Percentiles rank a stretch among this genome's conserved stretches.
Evolutionary conservation across 1,139 yeast species (phyloP).

Genomic region (Blastobotrys serpentis): DNA sequence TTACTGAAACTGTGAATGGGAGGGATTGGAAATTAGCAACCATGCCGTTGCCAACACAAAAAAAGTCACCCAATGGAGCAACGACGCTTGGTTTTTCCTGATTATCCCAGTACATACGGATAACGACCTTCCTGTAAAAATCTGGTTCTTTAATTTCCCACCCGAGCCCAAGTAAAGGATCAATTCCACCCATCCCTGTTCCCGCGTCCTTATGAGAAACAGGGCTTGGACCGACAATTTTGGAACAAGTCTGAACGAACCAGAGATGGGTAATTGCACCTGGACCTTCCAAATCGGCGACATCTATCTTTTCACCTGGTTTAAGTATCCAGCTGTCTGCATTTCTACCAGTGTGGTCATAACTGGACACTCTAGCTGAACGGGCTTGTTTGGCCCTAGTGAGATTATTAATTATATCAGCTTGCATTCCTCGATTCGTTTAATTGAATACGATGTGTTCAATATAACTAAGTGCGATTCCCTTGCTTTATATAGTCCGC

Average conservation of each 20-base stretch:
- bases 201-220: slow-evolving; percentile 11
- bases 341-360: slow-evolving; percentile 10
- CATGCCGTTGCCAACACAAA: slow-evolving; percentile 11
- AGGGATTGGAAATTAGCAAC: slow-evolving; percentile 11
- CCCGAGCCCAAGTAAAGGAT: slow-evolving; percentile 3
- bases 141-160: slow-evolving; percentile 11
- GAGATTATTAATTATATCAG: slow-evolving; percentile 7
- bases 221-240: slow-evolving; percentile 6
- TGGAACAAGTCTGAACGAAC: slow-evolving; percentile 12
- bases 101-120: slow-evolving; percentile 12
- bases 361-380: slow-evolving; percentile 10
- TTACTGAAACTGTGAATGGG: slow-evolving; percentile 12
- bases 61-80: slow-evolving; percentile 13
- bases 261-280: slow-evolving; percentile 12
- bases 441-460: too few species aligned
- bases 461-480: too few species aligned
- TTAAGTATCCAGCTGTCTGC: slow-evolving; percentile 8
- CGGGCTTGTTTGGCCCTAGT: slow-evolving; percentile 9
- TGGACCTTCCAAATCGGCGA: slow-evolving; percentile 12
- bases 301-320: slow-evolving; percentile 7
- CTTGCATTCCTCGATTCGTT: background rate
- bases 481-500: too few species aligned
- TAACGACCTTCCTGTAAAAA: slow-evolving; percentile 11
- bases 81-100: slow-evolving; percentile 12
- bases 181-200: slow-evolving; percentile 7